A percentile compares a stretch with the other conserved stretches of the same genome.
phyloP scores from a whole-genome alignment of 768 basidiomycete genomes.

The Leccinellum albellum region DNA sequence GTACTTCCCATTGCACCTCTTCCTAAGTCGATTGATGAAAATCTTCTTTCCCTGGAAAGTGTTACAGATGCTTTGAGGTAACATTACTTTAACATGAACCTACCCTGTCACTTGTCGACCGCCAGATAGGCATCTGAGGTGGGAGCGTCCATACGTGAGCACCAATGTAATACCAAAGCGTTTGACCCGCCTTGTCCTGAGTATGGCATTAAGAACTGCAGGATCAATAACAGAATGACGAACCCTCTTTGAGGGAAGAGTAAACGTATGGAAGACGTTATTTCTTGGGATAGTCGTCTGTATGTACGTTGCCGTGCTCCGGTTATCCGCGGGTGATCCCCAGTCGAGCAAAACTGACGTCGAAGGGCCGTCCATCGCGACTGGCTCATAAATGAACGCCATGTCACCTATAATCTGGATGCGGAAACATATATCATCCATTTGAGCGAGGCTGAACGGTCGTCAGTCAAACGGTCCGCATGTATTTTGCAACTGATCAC shows the following conservation, averaged over 20 bases:
- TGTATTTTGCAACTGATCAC: constrained; percentile 6
- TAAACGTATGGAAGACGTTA: constrained; percentile 47
- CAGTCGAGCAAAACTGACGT: constrained; percentile 52
- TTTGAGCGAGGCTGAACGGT: constrained; percentile 31
- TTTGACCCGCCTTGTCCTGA: constrained; percentile 30
- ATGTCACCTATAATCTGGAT: constrained; percentile 37
- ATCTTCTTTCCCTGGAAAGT: constrained; percentile 29
- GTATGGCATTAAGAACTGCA: constrained; percentile 1
- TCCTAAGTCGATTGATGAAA: constrained; percentile 34
- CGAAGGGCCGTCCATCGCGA: constrained; percentile 46
- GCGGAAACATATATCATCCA: constrained; percentile 40
- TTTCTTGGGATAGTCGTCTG: constrained; percentile 15
- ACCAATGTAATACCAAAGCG: constrained; percentile 49
- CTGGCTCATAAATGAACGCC: constrained; percentile 54
- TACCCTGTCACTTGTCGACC: constrained; percentile 36
- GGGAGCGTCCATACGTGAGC: constrained; percentile 41
- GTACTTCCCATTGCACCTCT: constrained; percentile 33
- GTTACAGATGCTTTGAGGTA: not conserved
- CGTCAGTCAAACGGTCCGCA: not conserved
- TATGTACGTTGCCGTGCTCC: constrained; percentile 34
- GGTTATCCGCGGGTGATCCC: constrained; percentile 37
- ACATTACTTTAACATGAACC: not conserved
- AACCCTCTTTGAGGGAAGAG: constrained; percentile 45
- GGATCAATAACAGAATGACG: not conserved
- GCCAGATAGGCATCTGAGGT: constrained; percentile 36